Conservation (phyloP, 306 rosid species). For the Cicer arietinum region DNA sequence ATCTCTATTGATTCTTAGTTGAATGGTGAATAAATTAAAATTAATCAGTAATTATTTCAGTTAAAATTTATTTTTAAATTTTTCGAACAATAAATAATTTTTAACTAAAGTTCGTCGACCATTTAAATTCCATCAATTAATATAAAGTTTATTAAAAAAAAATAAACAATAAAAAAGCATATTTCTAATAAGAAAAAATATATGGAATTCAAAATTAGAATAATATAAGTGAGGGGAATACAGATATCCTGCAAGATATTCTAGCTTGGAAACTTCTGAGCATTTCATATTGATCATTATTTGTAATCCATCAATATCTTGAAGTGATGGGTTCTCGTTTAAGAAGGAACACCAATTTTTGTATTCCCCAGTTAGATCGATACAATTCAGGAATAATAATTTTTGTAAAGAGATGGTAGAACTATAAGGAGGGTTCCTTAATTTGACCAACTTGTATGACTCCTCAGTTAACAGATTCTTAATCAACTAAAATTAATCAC, state of each 20-base stretch:
- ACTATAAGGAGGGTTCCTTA: neutral
- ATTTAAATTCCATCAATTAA: too few relatives aligned
- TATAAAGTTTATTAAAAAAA: neutral
- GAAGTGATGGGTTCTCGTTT: constrained; percentile 24
- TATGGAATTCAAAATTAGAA: constrained; percentile 7
- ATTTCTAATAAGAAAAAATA: neutral
- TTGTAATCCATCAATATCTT: constrained; percentile 13
- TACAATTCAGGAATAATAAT: constrained; percentile 23
- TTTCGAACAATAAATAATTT: too few relatives aligned
- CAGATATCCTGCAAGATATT: constrained; percentile 39
- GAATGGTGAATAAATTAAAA: too few relatives aligned
- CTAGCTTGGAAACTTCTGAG: constrained; percentile 11
- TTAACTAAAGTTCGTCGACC: too few relatives aligned
- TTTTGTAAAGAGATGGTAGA: too few relatives aligned
- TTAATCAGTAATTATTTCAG: too few relatives aligned
- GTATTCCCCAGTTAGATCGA: too few relatives aligned
- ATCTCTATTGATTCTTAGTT: too few relatives aligned
- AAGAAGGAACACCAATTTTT: constrained; percentile 12
- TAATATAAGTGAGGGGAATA: neutral
- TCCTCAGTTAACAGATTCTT: constrained; percentile 35
- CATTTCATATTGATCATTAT: constrained; percentile 9
- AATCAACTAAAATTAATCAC: constrained; percentile 32
- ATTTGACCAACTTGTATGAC: constrained; percentile 27
- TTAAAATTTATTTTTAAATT: too few relatives aligned
- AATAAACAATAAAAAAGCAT: neutral